Conservation (phyloP, 164 flowering plant species). For the Aristolochia californica region DNA sequence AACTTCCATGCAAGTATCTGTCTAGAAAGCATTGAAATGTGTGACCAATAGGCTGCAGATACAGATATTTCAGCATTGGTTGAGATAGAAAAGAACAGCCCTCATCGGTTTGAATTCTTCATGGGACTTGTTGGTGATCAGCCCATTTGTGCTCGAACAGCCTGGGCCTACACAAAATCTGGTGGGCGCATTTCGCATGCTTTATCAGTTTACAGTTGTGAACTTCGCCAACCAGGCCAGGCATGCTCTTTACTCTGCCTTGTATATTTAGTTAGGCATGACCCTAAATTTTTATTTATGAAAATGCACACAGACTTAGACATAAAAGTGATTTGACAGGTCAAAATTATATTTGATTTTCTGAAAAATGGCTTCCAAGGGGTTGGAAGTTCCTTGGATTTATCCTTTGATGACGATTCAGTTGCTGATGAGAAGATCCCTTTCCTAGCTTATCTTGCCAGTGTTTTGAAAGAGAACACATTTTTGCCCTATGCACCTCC, state of each 20-base stretch:
- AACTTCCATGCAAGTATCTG: too few relatives aligned
- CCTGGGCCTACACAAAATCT: slow-evolving; percentile 93
- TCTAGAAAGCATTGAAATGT: background rate
- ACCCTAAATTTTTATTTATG: too few relatives aligned
- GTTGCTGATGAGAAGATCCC: slow-evolving; percentile 99
- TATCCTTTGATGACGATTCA: slow-evolving; percentile 84
- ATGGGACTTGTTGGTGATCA: slow-evolving; percentile 93
- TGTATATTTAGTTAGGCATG: too few relatives aligned
- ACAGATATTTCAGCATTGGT: slow-evolving; percentile 94
- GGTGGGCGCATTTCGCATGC: slow-evolving; percentile 97
- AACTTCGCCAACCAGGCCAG: slow-evolving; percentile 90
- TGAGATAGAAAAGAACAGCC: slow-evolving; percentile 93
- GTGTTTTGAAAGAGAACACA: slow-evolving; percentile 49
- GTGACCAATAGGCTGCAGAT: slow-evolving; percentile 69
- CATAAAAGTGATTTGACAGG: slow-evolving; percentile 38
- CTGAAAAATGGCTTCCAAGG: slow-evolving; percentile 81
- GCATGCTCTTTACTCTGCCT: slow-evolving; percentile 16
- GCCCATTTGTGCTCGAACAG: slow-evolving; percentile 98
- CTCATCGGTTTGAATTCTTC: slow-evolving; percentile 92
- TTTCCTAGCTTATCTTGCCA: slow-evolving; percentile 86
- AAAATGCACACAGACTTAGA: too few relatives aligned
- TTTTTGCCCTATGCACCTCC: slow-evolving; percentile 82
- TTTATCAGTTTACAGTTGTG: slow-evolving; percentile 91
- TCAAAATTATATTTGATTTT: slow-evolving; percentile 82
- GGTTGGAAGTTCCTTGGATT: slow-evolving; percentile 81